Percentiles rank a stretch among this genome's conserved stretches.
These are phyloP conservation scores for Penicillium freii DNA, from an alignment of 2,329 filamentous ascomycete genomes.

Conservation along the genomic window DNA sequence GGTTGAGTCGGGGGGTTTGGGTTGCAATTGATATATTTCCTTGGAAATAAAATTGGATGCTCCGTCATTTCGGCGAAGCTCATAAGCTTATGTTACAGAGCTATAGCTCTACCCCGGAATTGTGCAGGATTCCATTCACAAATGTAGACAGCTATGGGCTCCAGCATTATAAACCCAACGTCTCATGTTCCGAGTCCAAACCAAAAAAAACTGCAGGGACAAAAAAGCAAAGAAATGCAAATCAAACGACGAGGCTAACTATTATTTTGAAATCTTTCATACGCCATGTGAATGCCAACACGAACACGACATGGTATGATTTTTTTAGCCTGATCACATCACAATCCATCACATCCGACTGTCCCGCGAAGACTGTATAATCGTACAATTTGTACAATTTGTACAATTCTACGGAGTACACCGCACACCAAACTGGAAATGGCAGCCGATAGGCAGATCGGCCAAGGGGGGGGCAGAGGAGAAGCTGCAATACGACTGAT, in stretches of 20 bases:
- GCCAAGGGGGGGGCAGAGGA: not conserved
- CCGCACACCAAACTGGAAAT: not conserved
- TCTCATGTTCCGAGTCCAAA: not conserved
- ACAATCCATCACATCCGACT: constrained; percentile 4
- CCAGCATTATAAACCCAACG: not conserved
- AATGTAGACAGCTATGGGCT: not conserved
- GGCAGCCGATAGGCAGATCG: constrained; percentile 6
- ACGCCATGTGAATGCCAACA: not conserved
- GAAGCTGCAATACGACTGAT: constrained; percentile 5
- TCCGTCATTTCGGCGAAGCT: not conserved
- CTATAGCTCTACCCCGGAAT: constrained; percentile 3
- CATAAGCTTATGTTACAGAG: not conserved
- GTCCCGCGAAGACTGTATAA: not conserved
- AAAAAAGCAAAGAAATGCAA: not conserved
- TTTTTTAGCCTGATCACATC: not conserved
- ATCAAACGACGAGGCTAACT: not conserved
- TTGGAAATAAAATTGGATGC: not conserved
- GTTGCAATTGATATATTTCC: not conserved
- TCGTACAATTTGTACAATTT: not conserved
- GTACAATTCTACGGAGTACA: not conserved
- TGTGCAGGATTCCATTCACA: not conserved
- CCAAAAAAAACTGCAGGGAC: not conserved
- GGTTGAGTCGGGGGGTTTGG: not conserved
- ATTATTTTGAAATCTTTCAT: not conserved
- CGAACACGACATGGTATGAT: not conserved